These are phyloP conservation scores for Entrophospora sp. DNA, from an alignment of 192 early-diverging fungal species.

Conservation along the genomic window DNA sequence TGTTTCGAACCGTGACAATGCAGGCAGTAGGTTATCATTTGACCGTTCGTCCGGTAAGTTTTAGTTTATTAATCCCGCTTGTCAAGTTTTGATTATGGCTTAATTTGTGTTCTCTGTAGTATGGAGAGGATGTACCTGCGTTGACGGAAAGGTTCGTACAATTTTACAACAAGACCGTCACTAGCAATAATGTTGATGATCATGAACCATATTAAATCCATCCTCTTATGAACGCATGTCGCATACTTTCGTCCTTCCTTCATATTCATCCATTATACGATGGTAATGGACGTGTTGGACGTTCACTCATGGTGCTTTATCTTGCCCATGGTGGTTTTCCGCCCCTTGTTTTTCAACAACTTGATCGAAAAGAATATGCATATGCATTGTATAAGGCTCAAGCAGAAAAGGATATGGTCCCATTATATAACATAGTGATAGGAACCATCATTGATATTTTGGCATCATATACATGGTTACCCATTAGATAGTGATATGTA, in stretches of 20 bases:
- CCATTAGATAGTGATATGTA: background rate
- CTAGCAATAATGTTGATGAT: too few species aligned
- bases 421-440: background rate
- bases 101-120: background rate
- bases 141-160: background rate
- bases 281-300: background rate
- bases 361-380: background rate
- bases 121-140: background rate
- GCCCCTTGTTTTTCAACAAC: background rate
- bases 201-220: too few species aligned
- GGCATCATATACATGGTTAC: background rate
- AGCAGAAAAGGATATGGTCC: background rate
- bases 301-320: background rate
- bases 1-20: background rate
- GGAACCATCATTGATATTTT: background rate
- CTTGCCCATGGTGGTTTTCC: background rate
- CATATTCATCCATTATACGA: too few species aligned
- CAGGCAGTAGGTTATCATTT: background rate
- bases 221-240: background rate
- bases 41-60: background rate
- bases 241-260: background rate
- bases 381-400: background rate
- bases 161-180: background rate
- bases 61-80: background rate
- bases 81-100: conserved; percentile 1